Evolutionary conservation across 2,329 filamentous ascomycete genomes (phyloP).

Genomic region (Trichophyton verrucosum): DNA sequence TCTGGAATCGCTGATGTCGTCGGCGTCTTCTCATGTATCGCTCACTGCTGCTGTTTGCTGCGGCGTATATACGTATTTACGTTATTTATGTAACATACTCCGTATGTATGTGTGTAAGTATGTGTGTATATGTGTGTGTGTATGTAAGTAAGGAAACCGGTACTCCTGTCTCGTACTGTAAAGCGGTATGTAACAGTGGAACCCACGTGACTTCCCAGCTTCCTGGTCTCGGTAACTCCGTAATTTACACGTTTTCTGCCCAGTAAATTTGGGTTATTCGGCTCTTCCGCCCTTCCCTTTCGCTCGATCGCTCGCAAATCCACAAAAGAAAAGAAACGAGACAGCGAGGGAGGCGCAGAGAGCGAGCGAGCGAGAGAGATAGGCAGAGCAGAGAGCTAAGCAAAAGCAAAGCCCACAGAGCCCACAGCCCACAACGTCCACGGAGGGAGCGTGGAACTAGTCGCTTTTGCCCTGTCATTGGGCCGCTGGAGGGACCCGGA

Average conservation of each 20-base stretch:
- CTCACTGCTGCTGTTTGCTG: not conserved
- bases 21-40: not conserved
- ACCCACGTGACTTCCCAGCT: conserved; percentile 1
- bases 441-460: not conserved
- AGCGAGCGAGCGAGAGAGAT: not conserved
- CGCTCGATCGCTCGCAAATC: not conserved
- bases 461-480: not conserved
- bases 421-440: not conserved
- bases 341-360: not conserved
- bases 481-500: not conserved
- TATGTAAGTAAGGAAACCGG: not conserved
- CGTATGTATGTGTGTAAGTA: not conserved
- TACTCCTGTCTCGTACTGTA: not conserved
- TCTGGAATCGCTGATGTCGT: not conserved
- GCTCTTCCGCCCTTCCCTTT: conserved; percentile 1
- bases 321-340: not conserved
- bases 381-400: not conserved
- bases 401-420: not conserved
- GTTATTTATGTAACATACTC: not conserved
- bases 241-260: not conserved
- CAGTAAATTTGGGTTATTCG: not conserved
- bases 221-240: conserved; percentile 1
- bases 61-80: not conserved
- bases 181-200: not conserved
- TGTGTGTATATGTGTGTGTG: not conserved